Base-by-base conservation (phyloP, 176 grass and related monocot species). In the Alopecurus myosuroides region DNA sequence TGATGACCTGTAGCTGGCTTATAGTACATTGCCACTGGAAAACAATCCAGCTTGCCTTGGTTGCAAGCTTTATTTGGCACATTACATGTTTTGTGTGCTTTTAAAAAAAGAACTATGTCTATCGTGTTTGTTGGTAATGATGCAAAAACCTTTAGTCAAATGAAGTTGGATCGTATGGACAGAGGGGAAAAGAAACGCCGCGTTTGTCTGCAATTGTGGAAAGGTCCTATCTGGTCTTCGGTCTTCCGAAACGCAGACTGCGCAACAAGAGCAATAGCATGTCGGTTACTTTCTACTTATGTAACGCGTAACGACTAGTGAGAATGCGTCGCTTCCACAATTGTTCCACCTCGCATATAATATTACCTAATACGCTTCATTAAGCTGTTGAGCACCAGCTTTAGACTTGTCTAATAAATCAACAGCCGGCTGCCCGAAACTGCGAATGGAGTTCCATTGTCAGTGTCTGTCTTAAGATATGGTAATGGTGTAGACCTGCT, bases 81-180 rank as follows among this genome's bases (percentile, higher is more conserved):
- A 18, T 34, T 45, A 10, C 35, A 20, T 22, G 22, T 26, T 45
- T n/a, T n/a, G n/a, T n/a, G 2, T 1, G 28, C 20, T 44, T 61
- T 35, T 3, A 26, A 5, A 11, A 37, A 48, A 34, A 33, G 5
- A 67, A 52, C 30, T 11, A 22, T 76, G 51, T 74, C 39, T 35
- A 20, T 44, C 52, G 79, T 36, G 6, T 55, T 74, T 85, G 37
- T 74, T 85, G 37, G 5, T 18, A 57, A 37, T 50, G 71, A 34
- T n/a, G n/a, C 9, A 40, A 13, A 77, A 62, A 50, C 14, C n/a
- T 57, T 26, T 68, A 37, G 62, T 70, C 86, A 70, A 60, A 30
- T 69, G 8, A 48, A 44, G 68, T 44, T 30, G 37, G 19, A 20
- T 14, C 78, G 78, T 89, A 42, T 70, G 78, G 78, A 88, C 64